Conservation (phyloP, 2,329 filamentous ascomycete species). For the Microascus cirrosus region DNA sequence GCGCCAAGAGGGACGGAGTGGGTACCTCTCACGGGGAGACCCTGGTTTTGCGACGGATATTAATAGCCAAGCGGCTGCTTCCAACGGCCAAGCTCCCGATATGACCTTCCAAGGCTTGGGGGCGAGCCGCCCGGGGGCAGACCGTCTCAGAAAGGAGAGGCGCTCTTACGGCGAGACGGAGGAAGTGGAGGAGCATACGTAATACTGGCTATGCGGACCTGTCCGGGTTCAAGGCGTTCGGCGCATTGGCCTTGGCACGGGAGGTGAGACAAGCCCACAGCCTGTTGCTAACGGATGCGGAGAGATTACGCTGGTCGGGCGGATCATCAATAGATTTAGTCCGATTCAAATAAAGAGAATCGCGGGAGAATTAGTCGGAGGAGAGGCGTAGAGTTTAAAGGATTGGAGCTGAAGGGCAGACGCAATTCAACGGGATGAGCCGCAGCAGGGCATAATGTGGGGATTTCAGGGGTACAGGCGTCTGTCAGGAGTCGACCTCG, state of each 20-base stretch:
- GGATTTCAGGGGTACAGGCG: neutral
- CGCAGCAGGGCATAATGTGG: neutral
- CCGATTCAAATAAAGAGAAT: neutral
- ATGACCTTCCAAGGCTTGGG: neutral
- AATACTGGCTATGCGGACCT: neutral
- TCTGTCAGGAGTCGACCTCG: no score
- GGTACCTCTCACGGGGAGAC: neutral
- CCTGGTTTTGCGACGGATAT: neutral
- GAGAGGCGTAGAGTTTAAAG: neutral
- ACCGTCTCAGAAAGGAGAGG: neutral
- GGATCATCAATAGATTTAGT: neutral
- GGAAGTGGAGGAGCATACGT: neutral
- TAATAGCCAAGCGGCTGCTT: neutral
- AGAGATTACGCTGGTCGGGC: neutral
- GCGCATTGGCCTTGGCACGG: constrained; percentile 1
- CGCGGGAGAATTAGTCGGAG: neutral
- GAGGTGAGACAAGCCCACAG: neutral
- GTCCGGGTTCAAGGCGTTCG: neutral
- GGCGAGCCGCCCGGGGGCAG: neutral
- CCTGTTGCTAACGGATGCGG: neutral
- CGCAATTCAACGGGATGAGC: neutral
- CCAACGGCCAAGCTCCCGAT: neutral
- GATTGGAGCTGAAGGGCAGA: neutral
- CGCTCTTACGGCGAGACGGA: neutral
- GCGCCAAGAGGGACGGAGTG: neutral